These are phyloP conservation scores for Cercospora nicotianae DNA, from an alignment of 2,329 filamentous ascomycete species.

Conservation along the genomic window DNA sequence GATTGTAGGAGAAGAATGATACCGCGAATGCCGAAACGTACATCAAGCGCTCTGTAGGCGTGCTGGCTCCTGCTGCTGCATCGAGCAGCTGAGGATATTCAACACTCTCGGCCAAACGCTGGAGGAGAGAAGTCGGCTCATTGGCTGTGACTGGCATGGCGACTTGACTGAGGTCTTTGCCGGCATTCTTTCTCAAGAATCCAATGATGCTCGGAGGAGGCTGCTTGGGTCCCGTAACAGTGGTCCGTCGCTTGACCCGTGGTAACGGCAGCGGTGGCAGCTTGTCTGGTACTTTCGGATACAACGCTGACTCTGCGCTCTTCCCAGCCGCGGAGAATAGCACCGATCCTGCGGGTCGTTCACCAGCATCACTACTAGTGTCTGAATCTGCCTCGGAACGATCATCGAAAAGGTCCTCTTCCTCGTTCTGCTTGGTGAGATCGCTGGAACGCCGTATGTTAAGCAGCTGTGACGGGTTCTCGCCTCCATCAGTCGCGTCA, in stretches of 20 bases:
- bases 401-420: constrained; percentile 50
- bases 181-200: constrained; percentile 94
- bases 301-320: constrained; percentile 50
- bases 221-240: constrained; percentile 71
- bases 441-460: constrained; percentile 73
- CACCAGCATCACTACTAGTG: constrained; percentile 61
- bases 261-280: constrained; percentile 75
- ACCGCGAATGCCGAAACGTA: constrained; percentile 89
- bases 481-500: constrained; percentile 72
- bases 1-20: constrained; percentile 76
- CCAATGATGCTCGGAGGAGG: constrained; percentile 87
- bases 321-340: constrained; percentile 25
- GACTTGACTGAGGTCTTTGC: constrained; percentile 94
- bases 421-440: constrained; percentile 64
- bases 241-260: constrained; percentile 64
- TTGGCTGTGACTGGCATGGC: constrained; percentile 97
- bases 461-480: constrained; percentile 62
- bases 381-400: constrained; percentile 59
- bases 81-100: constrained; percentile 89
- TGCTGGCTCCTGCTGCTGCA: constrained; percentile 57
- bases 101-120: constrained; percentile 84
- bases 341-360: constrained; percentile 34
- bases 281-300: constrained; percentile 73
- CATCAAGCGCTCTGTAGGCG: constrained; percentile 68
- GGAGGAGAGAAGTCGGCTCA: constrained; percentile 83